Base-by-base conservation (phyloP, 1,284 basidiomycete genomes). In the Ustilago crameri region DNA sequence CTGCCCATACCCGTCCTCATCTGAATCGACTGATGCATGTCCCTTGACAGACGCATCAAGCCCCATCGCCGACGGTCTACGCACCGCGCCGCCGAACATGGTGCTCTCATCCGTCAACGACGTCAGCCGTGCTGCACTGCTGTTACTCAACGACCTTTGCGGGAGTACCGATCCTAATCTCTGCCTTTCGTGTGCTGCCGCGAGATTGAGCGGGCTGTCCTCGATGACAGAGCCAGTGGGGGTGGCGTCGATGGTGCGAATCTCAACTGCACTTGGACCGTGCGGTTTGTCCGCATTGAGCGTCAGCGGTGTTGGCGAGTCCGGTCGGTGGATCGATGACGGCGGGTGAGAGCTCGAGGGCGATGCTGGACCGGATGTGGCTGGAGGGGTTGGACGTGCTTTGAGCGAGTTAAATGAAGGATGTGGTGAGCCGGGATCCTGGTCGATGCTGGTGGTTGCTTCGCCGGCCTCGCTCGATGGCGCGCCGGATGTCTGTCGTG, bases 361-460 rank as follows among this genome's bases (percentile, higher is more conserved):
- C 2, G 68, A 73, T 1, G 62, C 66, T 10, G 58, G 52, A 9
- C 65, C 73, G 2, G 75, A 78, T 0, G 76, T 78, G 9, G 70
- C 68, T 14, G 77, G 77, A 10, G 77, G 77, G 9, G 77, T 79
- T 0, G 77, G 77, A 15, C 76, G 54, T 2, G 76, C 77, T 55
- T 59, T 64, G 12, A 79, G 73, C 8, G 77, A 79, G 43, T 69
- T 74, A 57, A 79, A 78, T 2, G 72, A 75, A 0, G 76, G 76
- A 52, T 75, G 63, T 2, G 76, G 76, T 3, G 75, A 77, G n/a
- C 65, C 70, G 7, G 60, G 59, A 3, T 51, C 51, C 9, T 43
- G 51, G 17, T 56, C 56, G 22, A 42, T 47, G 5, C 49, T 22
- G 32, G 50, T 60, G 1, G 49, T 14, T 17, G 50, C 58, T 46